Evolutionary conservation across 768 basidiomycete species (phyloP), one percentile per base, ranked within the genome.

Genomic region (Pilatotrama ljubarskyi): DNA sequence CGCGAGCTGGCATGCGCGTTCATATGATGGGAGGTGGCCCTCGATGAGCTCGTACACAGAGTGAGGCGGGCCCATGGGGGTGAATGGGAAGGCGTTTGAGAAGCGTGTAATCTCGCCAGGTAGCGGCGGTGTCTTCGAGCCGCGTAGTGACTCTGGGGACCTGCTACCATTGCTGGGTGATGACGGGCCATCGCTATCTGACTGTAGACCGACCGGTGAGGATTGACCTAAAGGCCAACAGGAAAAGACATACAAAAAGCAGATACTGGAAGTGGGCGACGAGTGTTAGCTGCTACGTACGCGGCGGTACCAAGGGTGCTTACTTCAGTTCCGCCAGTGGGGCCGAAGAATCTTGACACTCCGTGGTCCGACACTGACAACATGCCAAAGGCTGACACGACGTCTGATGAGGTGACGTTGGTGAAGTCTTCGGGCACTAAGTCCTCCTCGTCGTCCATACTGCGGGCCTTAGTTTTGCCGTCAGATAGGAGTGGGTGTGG

Each of bases 301-400:
- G 18, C 5, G 13, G 38, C 9, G 11, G 46, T 6, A 2, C 11
- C 47, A 17, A 18, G 24, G 43, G 20, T 9, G 75, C 84, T 59
- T 63, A 88, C 87, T 78, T 89, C 86, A 48, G 82, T 79, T 32
- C 86, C 87, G 14, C 84, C 87, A 1, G 86, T 86, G 2, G 84
- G 84, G n/a, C 90, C 90, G 66, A 88, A 90, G 71, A 88, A 91
- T 64, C 84, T 84, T n/a, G 82, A 84, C 40, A 82, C 76, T 5
- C 88, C 90, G 37, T 79, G 77, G 55, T 87, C 86, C 2, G 83
- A 84, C 47, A 92, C 83, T 1, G 88, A 86, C 49, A 92, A 76
- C 9, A 87, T 89, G 2, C 90, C 90, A 49, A 87, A 75, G 42
- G 61, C 70, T 57, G 86, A 83, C 36, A 84, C 75, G 0, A 81